Evolutionary conservation across 371 early-diverging fungal genomes (phyloP).

Genomic region (Catenaria anguillulae): DNA sequence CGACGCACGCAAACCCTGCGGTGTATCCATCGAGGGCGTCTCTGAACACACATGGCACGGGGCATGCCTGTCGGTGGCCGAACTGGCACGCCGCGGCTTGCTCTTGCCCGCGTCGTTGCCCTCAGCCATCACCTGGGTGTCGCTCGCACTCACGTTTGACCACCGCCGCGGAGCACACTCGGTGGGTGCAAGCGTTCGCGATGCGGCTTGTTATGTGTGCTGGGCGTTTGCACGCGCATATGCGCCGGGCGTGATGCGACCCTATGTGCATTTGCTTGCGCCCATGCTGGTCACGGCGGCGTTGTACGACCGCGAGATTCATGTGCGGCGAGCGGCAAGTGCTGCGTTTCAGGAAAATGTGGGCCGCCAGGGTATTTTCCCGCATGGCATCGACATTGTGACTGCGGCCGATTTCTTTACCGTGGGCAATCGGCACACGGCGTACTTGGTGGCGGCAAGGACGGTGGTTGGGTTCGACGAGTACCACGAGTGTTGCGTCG

Average conservation of each 20-base stretch:
- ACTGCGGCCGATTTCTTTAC: slow-evolving; percentile 80
- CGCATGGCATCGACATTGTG: slow-evolving; percentile 83
- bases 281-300: slow-evolving; percentile 57
- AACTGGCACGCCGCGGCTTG: slow-evolving; percentile 72
- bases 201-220: slow-evolving; percentile 88
- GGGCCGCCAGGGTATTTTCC: slow-evolving; percentile 80
- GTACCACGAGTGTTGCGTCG: slow-evolving; percentile 53
- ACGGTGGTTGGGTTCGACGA: slow-evolving; percentile 53
- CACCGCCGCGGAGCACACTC: slow-evolving; percentile 69
- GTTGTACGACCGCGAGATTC: slow-evolving; percentile 83
- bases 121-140: slow-evolving; percentile 52
- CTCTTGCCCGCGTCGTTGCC: slow-evolving; percentile 50
- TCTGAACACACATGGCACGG: slow-evolving; percentile 92
- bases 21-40: slow-evolving; percentile 56
- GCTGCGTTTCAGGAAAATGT: slow-evolving; percentile 97
- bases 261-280: slow-evolving; percentile 46
- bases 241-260: slow-evolving; percentile 46
- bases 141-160: slow-evolving; percentile 64
- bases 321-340: slow-evolving; percentile 83
- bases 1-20: not conserved
- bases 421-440: slow-evolving; percentile 62
- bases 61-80: slow-evolving; percentile 78
- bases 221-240: slow-evolving; percentile 95
- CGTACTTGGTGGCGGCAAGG: slow-evolving; percentile 47
- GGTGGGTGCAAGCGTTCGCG: slow-evolving; percentile 86